Conservation (phyloP, 805 yeast species). For the Yarrowia porcina region DNA sequence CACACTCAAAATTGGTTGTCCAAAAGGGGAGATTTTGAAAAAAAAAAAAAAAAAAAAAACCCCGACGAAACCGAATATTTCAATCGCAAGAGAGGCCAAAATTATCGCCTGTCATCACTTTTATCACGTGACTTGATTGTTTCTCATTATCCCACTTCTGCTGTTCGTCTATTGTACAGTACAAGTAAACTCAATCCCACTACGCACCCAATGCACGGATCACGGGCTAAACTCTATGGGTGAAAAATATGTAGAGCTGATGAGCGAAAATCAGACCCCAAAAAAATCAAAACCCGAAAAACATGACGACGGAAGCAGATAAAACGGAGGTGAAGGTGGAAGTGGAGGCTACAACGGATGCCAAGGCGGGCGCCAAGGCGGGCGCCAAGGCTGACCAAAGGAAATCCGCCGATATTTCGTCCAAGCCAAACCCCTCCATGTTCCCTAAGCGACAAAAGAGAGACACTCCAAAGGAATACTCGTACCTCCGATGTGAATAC, state of each 20-base stretch:
- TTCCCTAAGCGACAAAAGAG: conserved; percentile 11
- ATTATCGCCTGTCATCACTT: no score
- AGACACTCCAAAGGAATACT: conserved; percentile 20
- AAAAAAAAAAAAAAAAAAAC: no score
- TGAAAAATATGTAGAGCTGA: neutral
- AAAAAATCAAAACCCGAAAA: neutral
- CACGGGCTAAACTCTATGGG: neutral
- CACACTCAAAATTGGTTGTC: no score
- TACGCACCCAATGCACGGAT: neutral
- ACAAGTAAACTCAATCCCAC: neutral
- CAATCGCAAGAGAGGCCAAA: no score
- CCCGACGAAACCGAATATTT: no score
- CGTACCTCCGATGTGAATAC: conserved; percentile 30
- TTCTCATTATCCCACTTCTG: neutral
- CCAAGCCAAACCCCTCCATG: neutral
- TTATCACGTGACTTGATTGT: no score
- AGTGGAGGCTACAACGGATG: no score
- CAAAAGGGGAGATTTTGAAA: no score
- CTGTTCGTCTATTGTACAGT: no score
- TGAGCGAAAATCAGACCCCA: neutral
- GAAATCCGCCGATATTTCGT: no score
- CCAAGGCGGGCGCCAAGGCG: neutral
- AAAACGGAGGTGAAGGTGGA: neutral
- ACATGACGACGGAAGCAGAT: conserved; percentile 7
- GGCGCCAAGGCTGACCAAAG: neutral